Conservation (phyloP, 225 moss, liverwort and hornwort genomes). For the Polytrichum formosum region DNA sequence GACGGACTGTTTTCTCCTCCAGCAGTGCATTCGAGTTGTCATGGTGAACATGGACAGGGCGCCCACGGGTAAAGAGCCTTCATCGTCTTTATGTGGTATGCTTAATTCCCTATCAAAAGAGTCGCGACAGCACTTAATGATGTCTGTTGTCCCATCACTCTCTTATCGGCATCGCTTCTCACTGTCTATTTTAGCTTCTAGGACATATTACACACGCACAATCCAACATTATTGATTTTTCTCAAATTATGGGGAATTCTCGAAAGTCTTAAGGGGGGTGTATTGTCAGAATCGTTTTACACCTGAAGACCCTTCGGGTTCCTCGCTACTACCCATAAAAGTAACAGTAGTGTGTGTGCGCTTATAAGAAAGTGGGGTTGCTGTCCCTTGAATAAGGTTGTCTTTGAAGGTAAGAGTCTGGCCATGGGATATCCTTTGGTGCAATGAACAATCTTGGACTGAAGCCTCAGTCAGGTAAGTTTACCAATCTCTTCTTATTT, state of each 20-base stretch:
- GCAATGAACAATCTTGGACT: slow-evolving; percentile 38
- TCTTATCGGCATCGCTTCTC: slow-evolving; percentile 40
- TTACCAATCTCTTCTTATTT: slow-evolving; percentile 15
- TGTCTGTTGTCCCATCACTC: slow-evolving; percentile 72
- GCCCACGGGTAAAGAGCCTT: slow-evolving; percentile 99
- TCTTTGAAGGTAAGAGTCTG: slow-evolving; percentile 35
- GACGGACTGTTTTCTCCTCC: slow-evolving; percentile 99
- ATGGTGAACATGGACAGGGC: slow-evolving; percentile 99
- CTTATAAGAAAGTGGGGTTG: slow-evolving; percentile 30
- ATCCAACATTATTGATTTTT: slow-evolving; percentile 20
- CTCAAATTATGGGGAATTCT: slow-evolving; percentile 30
- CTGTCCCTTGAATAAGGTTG: slow-evolving; percentile 37
- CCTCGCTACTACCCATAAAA: neutral
- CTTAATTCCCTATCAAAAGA: slow-evolving; percentile 89
- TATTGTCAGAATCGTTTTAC: slow-evolving; percentile 13
- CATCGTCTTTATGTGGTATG: slow-evolving; percentile 99
- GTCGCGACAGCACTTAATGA: slow-evolving; percentile 63
- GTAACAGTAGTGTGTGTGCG: slow-evolving; percentile 10
- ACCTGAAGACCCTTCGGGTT: slow-evolving; percentile 22
- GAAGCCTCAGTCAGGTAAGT: slow-evolving; percentile 51
- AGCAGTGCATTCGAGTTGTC: slow-evolving; percentile 99
- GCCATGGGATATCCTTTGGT: slow-evolving; percentile 31
- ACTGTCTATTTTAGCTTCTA: slow-evolving; percentile 32
- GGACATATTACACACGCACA: slow-evolving; percentile 29
- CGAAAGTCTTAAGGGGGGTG: slow-evolving; percentile 7